Conservation (phyloP, 75 land plant genomes). For the Cryptomeria japonica region DNA sequence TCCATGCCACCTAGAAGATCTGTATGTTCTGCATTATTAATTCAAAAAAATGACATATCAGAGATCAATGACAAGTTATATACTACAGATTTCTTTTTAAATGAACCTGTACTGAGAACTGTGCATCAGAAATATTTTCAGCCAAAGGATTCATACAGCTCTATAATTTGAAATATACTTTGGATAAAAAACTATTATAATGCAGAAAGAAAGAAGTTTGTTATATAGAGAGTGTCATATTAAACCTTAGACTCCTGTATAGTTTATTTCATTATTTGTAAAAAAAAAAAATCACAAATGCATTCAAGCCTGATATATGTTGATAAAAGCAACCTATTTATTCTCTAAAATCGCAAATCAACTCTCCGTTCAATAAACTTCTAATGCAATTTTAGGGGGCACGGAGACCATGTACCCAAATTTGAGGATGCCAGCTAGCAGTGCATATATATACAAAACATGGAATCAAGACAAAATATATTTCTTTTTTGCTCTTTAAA, state of each 20-base stretch:
- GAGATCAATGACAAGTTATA: neutral
- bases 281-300: neutral
- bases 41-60: neutral
- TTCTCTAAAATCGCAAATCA: neutral
- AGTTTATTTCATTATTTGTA: neutral
- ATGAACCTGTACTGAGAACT: neutral
- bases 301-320: neutral
- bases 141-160: neutral
- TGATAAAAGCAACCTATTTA: neutral
- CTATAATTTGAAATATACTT: neutral
- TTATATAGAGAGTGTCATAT: neutral
- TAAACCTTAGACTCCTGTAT: neutral
- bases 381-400: no score
- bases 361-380: no score
- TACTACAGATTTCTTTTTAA: neutral
- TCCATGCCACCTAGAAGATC: conserved; percentile 37
- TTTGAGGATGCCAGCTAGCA: no score
- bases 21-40: conserved; percentile 12
- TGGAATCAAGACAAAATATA: no score
- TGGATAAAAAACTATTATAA: neutral
- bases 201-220: neutral
- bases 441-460: no score
- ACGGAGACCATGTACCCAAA: no score
- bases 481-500: no score
- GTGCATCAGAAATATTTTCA: neutral